A percentile compares a stretch with the other conserved stretches of the same genome.
phyloP scores from a whole-genome alignment of 371 early-diverging fungal species.

The Rhizopus stolonifer region DNA sequence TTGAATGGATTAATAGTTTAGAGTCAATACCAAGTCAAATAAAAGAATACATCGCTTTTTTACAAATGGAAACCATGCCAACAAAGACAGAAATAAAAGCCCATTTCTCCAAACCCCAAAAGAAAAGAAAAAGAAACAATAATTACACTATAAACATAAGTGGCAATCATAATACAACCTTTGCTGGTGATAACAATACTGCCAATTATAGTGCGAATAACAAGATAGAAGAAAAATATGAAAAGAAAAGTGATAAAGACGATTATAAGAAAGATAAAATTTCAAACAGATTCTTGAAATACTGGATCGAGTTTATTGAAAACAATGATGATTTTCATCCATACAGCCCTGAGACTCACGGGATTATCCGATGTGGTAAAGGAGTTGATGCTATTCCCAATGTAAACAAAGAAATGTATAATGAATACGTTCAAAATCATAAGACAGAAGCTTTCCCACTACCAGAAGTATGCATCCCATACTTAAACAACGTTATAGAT shows the following conservation, averaged over 20 bases:
- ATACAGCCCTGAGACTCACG: constrained; percentile 13
- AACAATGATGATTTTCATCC: constrained; percentile 12
- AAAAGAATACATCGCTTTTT: neutral
- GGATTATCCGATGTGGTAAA: constrained; percentile 15
- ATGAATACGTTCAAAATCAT: constrained; percentile 5
- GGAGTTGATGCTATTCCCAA: constrained; percentile 7
- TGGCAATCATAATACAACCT: neutral
- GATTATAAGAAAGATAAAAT: neutral
- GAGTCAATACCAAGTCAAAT: constrained; percentile 2
- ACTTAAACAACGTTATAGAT: constrained; percentile 7
- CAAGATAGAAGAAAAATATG: neutral
- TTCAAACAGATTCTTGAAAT: constrained; percentile 4
- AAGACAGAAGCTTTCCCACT: neutral
- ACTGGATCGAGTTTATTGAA: constrained; percentile 8
- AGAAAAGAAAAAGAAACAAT: neutral
- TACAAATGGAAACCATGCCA: neutral
- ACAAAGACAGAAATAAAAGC: neutral
- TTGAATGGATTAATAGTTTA: constrained; percentile 4
- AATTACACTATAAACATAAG: neutral
- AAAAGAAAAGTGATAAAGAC: constrained; percentile 1
- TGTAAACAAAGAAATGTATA: constrained; percentile 11
- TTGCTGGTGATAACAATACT: neutral
- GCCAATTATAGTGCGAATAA: neutral
- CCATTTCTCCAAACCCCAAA: neutral
- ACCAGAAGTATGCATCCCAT: constrained; percentile 8